Evolutionary conservation across 768 basidiomycete species (phyloP).

Genomic region (Suillus discolor): DNA sequence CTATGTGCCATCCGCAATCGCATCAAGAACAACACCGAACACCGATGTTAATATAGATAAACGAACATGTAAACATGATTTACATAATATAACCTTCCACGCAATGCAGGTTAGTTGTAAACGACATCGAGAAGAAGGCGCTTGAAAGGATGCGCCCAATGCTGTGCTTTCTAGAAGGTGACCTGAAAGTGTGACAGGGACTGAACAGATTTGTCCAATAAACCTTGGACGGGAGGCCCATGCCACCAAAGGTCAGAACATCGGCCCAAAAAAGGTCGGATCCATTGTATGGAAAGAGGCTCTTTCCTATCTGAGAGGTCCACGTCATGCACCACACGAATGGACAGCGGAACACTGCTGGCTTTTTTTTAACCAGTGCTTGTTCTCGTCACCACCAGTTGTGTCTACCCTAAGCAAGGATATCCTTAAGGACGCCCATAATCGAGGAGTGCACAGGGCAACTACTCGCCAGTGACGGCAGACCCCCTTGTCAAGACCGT

Average conservation of each 20-base stretch:
- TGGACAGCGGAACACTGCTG: conserved; percentile 25
- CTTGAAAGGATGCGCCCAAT: too few species aligned
- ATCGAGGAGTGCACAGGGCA: conserved; percentile 31
- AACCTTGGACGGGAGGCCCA: conserved; percentile 26
- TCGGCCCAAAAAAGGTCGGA: conserved; percentile 22
- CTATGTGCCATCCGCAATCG: too few species aligned
- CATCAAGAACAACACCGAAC: too few species aligned
- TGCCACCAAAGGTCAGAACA: conserved; percentile 35
- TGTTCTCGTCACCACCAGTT: conserved; percentile 21
- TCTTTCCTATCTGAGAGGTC: conserved; percentile 14
- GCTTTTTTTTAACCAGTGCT: conserved; percentile 31
- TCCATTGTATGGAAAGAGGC: conserved; percentile 20
- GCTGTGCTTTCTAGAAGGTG: conserved; percentile 20
- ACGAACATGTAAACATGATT: too few species aligned
- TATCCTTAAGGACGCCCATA: conserved; percentile 34
- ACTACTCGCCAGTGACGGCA: conserved; percentile 36
- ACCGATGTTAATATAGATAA: too few species aligned
- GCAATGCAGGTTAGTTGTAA: too few species aligned
- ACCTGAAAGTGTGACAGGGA: conserved; percentile 25
- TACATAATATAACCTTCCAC: too few species aligned
- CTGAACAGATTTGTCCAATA: conserved; percentile 14
- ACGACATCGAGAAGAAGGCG: too few species aligned
- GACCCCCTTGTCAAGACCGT: conserved; percentile 30
- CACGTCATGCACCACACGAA: conserved; percentile 31
- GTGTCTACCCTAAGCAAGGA: conserved; percentile 17